These are phyloP conservation scores for Cordia subcordata DNA, from an alignment of 257 asterid species.

Conservation along the genomic window DNA sequence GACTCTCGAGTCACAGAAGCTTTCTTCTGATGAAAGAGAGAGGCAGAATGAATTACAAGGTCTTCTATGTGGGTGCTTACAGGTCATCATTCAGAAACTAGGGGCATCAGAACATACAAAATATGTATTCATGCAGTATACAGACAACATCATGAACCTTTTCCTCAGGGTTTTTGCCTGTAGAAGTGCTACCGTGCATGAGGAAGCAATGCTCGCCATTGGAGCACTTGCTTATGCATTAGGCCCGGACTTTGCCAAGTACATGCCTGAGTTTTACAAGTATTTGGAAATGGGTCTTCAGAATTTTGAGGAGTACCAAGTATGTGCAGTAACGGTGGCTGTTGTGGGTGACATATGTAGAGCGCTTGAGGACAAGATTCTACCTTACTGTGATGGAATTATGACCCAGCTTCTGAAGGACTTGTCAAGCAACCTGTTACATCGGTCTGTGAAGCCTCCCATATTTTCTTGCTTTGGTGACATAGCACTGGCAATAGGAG, in stretches of 20 bases:
- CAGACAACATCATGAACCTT: conserved; percentile 79
- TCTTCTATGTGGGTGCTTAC: conserved; percentile 80
- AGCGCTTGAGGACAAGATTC: conserved; percentile 70
- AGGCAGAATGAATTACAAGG: conserved; percentile 77
- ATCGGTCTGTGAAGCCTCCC: conserved; percentile 86
- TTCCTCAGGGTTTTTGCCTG: conserved; percentile 71
- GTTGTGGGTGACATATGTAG: conserved; percentile 90
- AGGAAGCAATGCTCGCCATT: conserved; percentile 93
- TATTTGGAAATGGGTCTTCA: conserved; percentile 89
- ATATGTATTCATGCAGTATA: conserved; percentile 59
- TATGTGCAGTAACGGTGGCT: conserved; percentile 85
- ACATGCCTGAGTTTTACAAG: conserved; percentile 80
- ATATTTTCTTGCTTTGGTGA: conserved; percentile 90
- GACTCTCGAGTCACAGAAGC: conserved; percentile 64
- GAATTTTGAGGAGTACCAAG: conserved; percentile 89
- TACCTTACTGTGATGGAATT: conserved; percentile 79
- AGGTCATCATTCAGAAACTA: conserved; percentile 73
- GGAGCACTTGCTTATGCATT: conserved; percentile 79
- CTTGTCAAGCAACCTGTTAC: conserved; percentile 72
- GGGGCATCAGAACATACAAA: conserved; percentile 62
- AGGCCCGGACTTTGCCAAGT: conserved; percentile 65
- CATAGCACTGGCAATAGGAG: conserved; percentile 78
- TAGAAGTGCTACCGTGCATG: conserved; percentile 84
- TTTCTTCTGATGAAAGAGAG: conserved; percentile 72
- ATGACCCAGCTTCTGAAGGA: conserved; percentile 82